phyloP scores from a whole-genome alignment of 2,329 filamentous ascomycete genomes.

The Botrytis sinoallii region DNA sequence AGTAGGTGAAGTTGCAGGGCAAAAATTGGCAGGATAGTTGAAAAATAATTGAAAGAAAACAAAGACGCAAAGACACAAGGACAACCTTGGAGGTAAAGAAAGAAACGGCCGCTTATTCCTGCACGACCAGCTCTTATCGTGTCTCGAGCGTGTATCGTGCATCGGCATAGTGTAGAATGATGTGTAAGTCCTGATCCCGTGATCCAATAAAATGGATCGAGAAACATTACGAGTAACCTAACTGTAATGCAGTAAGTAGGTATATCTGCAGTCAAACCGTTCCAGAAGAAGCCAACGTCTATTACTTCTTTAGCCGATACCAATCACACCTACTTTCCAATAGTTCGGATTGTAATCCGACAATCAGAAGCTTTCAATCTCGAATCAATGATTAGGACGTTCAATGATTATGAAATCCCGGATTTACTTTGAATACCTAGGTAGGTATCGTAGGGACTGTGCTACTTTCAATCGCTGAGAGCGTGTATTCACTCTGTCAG shows the following conservation, averaged over 20 bases:
- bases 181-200: neutral
- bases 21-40: neutral
- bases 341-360: neutral
- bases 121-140: slow-evolving; percentile 4
- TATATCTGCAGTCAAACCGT: neutral
- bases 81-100: neutral
- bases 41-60: neutral
- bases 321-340: neutral
- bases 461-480: neutral
- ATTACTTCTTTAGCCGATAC: neutral
- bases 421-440: neutral
- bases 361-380: neutral
- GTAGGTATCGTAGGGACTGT: neutral
- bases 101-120: slow-evolving; percentile 6
- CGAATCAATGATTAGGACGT: neutral
- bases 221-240: neutral
- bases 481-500: neutral
- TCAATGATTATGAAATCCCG: neutral
- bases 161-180: neutral
- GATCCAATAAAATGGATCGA: neutral
- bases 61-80: neutral
- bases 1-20: neutral
- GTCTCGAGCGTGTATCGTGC: neutral
- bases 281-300: neutral
- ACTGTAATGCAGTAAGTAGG: neutral